Evolutionary conservation across 2,329 filamentous ascomycete species (phyloP), one percentile per base, ranked within the genome.

Genomic region (Penicillium rolfsii): DNA sequence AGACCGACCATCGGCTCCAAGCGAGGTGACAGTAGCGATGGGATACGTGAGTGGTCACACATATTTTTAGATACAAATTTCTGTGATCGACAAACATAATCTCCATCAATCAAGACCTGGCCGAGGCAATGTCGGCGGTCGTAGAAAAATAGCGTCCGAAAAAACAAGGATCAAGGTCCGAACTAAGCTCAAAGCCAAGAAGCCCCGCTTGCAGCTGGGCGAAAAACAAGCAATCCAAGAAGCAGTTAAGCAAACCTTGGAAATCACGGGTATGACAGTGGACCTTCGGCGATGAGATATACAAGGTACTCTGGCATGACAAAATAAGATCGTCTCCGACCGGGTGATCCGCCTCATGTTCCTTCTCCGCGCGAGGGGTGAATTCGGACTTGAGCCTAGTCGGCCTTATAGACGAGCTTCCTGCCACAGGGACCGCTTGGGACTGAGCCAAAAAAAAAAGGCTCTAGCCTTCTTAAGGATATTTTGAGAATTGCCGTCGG

Each of bases 301-400:
- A 36, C 35, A 5, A 33, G 11, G 16, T 6, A 11, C n/a, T 11
- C 26, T 33, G 22, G 14, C n/a, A 26, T 26, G 49, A 35, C 11
- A 28, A 52, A 24, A 26, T 4, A 28, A 56, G n/a, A 35, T 24
- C 26, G 38, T 46, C 49, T 54, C 49, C 40, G 49, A 24, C 35
- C 35, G 28, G 7, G 16, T 14, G 22, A 35, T 58, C 41, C 40
- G 30, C 38, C 30, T 22, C 8, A 36, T 53, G 16, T 11, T 26
- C 22, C 40, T 46, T 58, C 49, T 40, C 56, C 57, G 57, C 49
- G 24, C 19, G 57, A 58, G 57, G 50, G 57, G 57, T 45, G 28
- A 41, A 19, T 11, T 48, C 50, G 57, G 57, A 54, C 12, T 45
- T 52, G 45, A 52, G 38, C 48, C 35, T 22, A 52, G 50, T 26